Evolutionary conservation across 306 rosid species (phyloP), one percentile per base, ranked within the genome.

Genomic region (Lathyrus tuberosus): DNA sequence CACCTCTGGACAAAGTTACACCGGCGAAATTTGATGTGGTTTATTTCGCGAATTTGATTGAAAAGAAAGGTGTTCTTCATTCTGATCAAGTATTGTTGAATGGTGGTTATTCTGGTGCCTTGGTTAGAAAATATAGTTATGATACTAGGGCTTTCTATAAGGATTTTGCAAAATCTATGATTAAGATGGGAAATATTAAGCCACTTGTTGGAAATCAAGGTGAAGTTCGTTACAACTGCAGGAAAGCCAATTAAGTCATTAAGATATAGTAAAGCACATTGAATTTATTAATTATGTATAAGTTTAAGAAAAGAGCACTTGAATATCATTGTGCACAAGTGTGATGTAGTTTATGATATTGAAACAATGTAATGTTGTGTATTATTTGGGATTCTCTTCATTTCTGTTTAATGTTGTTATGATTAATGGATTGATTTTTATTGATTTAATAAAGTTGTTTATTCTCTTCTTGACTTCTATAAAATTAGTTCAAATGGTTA

Each of bases 101-200:
- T 20, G 83, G 83, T 15, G 83, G 76, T n/a, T 81, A 57, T 2
- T 72, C 81, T 0, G 73, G 80, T 68, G 53, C 14, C 0, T 53
- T 76, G 57, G 86, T 86, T 15, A 62, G 33, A 26, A 64, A 4
- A 14, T 86, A 83, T 12, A 72, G 75, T 43, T 6, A 59, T 1
- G 8, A 79, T 46, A 10, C 58, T 0, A 1, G 5, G 1, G 37
- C 38, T 9, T 86, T 81, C 59, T 63, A 3, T 22, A 2, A 10
- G 10, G 86, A 81, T 37, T 86, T 86, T 7, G 74, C 43, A 0
- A 13, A 33, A 6, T 80, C 86, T 14, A 78, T 86, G 71, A 47
- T 86, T 62, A 86, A 81, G 78, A 81, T 83, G 84, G 88, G 88
- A 51, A 79, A 86, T 22, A 76, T 86, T 15, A 70, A 67, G 75